These are phyloP conservation scores for Trypanosoma scelopori DNA, from an alignment of 208 protist species.

Conservation along the genomic window DNA sequence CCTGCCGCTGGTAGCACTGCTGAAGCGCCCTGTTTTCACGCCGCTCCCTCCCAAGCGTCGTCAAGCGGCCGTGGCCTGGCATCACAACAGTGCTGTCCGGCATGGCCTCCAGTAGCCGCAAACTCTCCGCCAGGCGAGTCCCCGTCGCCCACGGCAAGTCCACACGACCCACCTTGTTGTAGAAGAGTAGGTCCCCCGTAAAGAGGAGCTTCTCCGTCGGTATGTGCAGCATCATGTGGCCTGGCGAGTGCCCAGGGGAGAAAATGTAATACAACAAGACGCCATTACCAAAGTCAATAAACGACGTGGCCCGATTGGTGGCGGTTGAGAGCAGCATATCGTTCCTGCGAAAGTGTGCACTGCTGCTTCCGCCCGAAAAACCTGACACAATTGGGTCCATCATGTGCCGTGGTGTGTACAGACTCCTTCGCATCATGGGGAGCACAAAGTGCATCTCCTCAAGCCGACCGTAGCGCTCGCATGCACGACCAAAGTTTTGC, in stretches of 20 bases:
- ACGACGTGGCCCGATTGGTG: constrained; percentile 79
- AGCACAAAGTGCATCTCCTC: constrained; percentile 68
- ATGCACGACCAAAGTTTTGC: constrained; percentile 68
- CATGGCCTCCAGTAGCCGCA: constrained; percentile 70
- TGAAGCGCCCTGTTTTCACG: constrained; percentile 74
- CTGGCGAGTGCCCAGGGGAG: constrained; percentile 85
- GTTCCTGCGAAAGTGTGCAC: constrained; percentile 42
- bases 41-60: constrained; percentile 81
- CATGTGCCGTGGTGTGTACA: constrained; percentile 45
- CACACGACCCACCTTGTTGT: constrained; percentile 82
- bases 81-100: constrained; percentile 84
- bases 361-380: background rate
- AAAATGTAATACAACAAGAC: constrained; percentile 82
- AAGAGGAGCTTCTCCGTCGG: constrained; percentile 85
- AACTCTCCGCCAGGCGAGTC: constrained; percentile 73
- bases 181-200: constrained; percentile 83
- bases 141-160: constrained; percentile 85
- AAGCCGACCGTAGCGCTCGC: constrained; percentile 70
- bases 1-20: constrained; percentile 65
- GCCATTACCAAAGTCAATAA: constrained; percentile 79
- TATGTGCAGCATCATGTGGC: constrained; percentile 89
- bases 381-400: background rate
- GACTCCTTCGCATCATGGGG: constrained; percentile 60
- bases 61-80: constrained; percentile 83
- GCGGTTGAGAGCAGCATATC: constrained; percentile 77